A percentile compares a stretch with the other conserved stretches of the same genome.
Conservation (phyloP, 768 basidiomycete genomes). For the Pholiota microspora region DNA sequence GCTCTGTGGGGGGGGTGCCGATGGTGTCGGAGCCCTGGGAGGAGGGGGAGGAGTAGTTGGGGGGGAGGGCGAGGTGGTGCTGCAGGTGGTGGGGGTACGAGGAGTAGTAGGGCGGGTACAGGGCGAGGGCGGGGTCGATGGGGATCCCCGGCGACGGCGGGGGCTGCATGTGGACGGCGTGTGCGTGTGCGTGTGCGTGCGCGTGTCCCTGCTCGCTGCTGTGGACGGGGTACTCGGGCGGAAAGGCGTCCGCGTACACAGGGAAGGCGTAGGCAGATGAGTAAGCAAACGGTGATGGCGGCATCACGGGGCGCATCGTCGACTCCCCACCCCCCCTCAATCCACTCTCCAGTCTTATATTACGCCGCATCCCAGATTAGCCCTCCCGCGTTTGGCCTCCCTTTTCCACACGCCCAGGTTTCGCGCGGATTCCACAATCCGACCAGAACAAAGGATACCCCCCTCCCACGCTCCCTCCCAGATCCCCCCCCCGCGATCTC, state of each 20-base stretch:
- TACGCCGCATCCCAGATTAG: too few species aligned
- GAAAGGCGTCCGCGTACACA: constrained; percentile 26
- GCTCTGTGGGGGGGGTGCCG: constrained; percentile 70
- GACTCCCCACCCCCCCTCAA: not conserved
- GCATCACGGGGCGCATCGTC: constrained; percentile 25
- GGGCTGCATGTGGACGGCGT: constrained; percentile 50
- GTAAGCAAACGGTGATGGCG: constrained; percentile 33
- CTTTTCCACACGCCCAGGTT: not conserved
- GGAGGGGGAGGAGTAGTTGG: constrained; percentile 73
- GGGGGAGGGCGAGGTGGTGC: constrained; percentile 49
- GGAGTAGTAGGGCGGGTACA: constrained; percentile 66
- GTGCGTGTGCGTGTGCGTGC: too few species aligned
- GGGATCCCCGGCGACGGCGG: constrained; percentile 61
- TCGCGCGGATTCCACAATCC: not conserved
- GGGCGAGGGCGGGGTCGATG: constrained; percentile 69
- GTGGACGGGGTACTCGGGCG: constrained; percentile 35
- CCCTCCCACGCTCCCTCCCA: not conserved
- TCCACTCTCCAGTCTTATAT: constrained; percentile 1
- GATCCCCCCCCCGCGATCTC: not conserved
- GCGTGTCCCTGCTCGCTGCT: constrained; percentile 25
- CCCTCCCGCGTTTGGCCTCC: constrained; percentile 10
- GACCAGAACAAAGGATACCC: not conserved
- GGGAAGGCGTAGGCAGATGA: constrained; percentile 30
- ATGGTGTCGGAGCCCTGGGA: constrained; percentile 77
- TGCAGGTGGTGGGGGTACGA: constrained; percentile 46